These are phyloP conservation scores for Sarcomyxa edulis DNA, from an alignment of 768 basidiomycete genomes.

Conservation along the genomic window DNA sequence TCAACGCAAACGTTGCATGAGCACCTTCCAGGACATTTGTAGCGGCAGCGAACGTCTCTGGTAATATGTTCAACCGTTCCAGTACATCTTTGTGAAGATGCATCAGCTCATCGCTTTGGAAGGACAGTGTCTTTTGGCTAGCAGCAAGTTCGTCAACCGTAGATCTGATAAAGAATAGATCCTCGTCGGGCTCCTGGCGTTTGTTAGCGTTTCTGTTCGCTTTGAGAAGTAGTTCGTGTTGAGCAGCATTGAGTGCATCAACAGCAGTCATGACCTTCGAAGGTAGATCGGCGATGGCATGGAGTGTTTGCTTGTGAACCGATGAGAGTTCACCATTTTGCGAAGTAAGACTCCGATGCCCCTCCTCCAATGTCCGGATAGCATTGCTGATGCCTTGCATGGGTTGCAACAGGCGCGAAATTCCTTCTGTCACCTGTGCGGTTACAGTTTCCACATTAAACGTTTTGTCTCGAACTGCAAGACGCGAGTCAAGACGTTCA, in stretches of 20 bases:
- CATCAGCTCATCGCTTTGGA: slow-evolving; percentile 43
- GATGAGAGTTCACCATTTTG: slow-evolving; percentile 32
- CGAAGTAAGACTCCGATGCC: slow-evolving; percentile 33
- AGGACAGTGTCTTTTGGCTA: slow-evolving; percentile 44
- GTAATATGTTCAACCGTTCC: slow-evolving; percentile 52
- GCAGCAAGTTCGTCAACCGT: slow-evolving; percentile 41
- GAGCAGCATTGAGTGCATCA: slow-evolving; percentile 34
- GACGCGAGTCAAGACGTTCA: slow-evolving; percentile 75
- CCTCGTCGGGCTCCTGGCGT: slow-evolving; percentile 21
- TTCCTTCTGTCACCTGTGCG: slow-evolving; percentile 47
- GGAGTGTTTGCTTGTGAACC: slow-evolving; percentile 33
- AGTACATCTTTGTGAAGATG: slow-evolving; percentile 46
- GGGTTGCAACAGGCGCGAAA: slow-evolving; percentile 39
- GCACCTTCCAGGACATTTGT: slow-evolving; percentile 53
- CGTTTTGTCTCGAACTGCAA: slow-evolving; percentile 71
- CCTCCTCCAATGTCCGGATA: slow-evolving; percentile 34
- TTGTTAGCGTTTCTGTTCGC: slow-evolving; percentile 19
- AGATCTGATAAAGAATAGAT: slow-evolving; percentile 40
- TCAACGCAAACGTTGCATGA: slow-evolving; percentile 55
- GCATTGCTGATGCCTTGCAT: slow-evolving; percentile 30
- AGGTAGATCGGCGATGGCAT: slow-evolving; percentile 44
- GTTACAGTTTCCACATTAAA: slow-evolving; percentile 59
- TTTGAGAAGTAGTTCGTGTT: slow-evolving; percentile 27
- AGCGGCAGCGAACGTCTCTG: slow-evolving; percentile 50
- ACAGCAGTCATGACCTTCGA: slow-evolving; percentile 37